Base-by-base conservation (phyloP, 352 stramenopile species). In the Phytophthora ramorum region DNA sequence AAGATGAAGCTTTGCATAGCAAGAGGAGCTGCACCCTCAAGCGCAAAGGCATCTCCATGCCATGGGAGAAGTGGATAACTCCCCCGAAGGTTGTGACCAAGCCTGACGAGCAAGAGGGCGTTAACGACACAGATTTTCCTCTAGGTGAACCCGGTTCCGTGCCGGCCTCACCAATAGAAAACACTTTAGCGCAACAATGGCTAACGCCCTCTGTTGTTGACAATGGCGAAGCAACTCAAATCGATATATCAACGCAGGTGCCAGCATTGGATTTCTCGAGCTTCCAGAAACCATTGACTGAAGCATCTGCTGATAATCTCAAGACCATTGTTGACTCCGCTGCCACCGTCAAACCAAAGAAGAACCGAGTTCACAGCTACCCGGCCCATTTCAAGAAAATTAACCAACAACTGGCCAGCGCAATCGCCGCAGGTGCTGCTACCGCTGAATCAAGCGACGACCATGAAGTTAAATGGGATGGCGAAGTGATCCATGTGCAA, bases 31-130 rank as follows among this genome's bases (percentile, higher is more conserved):
- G 48, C 5, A 43, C 9, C 3, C 35, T 61, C 4, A n/a, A 51
- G 0, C 46, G 44, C 37, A 43, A 66, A 52, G 20, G 13, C 10
- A 28, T 57, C 40, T 51, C 41, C 7, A 66, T 84, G 20, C 77
- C 71, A 4, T 88, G 72, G 75, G 63, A 75, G 14, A 48, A 85
- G 47, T 71, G 76, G 47, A 57, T 78, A 7, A 32, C 85, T 20
- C 75, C 79, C 1, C 69, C 72, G 24, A 66, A 69, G 37, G 69
- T 55, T 24, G 40, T 59, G 17, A 24, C 60, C 9, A 76, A 76
- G 24, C 20, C 26, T 20, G 19, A 22, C n/a, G 44, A 51, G 8
- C 41, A 35, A 35, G 17, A 34, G 10, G 12, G 24, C 19, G 20
- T n/a, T 5, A 52, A 51, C 32, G 10, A 12, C 5, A 44, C 46